Base-by-base conservation (phyloP, 805 yeast genomes). In the Nakazawaea ernobii region DNA sequence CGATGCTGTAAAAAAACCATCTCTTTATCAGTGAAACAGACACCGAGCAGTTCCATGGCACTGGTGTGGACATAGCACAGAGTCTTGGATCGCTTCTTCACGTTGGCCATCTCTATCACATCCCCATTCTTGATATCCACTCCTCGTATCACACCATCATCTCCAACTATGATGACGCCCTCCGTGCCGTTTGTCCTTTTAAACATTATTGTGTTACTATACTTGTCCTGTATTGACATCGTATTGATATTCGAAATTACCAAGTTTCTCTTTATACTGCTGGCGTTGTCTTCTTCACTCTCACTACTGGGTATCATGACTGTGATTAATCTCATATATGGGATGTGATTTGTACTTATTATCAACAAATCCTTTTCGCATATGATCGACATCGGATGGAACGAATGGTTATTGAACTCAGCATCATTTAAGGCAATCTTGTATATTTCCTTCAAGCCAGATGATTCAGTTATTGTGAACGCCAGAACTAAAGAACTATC, bases 321-420 rank as follows among this genome's bases (percentile, higher is more conserved):
- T 0, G 86, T 60, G 1, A 88, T 73, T 10, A 86, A 53, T 53
- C 95, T 63, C 86, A 86, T 79, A 56, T 71, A 84, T 4, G 96
- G 96, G 11, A 77, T 74, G 56, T 87, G 92, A 1, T 90, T 81
- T 0, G 96, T 88, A 0, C 82, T 88, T 7, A 86, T 74, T 0
- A 83, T 80, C 13, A 84, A 57, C 24, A 70, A 52, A 26, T 41
- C 36, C 1, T 53, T 46, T 5, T 62, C 60, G 8, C 62, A 55
- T 0, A 68, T 51, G 7, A 79, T 62, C 8, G 65, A 54, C 71
- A 77, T 70, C 11, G 86, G 83, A 14, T 82, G 73, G 60, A 86
- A 86, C 0, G 82, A 74, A 54, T 78, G 75, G 17, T 79, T 73
- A 6, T 83, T 73, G 53, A 84, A 86, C 55, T 84, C 85, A 0